Evolutionary conservation across 202 grass and related monocot genomes (phyloP), one percentile per base, ranked within the genome.

Genomic region (Elaeis oleifera): DNA sequence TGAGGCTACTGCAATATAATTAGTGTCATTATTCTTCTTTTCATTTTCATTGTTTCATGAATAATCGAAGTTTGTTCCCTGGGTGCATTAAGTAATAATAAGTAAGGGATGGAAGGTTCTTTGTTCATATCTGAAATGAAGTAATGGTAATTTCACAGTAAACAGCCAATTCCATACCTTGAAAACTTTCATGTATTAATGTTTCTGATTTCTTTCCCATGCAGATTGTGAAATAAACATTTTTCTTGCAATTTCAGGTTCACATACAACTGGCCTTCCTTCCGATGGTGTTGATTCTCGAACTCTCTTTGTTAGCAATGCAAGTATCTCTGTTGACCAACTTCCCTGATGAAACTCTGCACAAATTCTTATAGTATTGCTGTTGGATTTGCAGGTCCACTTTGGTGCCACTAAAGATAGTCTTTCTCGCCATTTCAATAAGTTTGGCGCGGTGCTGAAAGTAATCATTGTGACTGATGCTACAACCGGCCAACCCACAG

Each of bases 401-500:
- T 95, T 90, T 70, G 90, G 75, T 87, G 90, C 90, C 54, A 95
- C 83, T 51, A 95, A 95, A 72, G 90, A 95, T 32, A 71, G 86
- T 1, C 60, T 95, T 56, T 95, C 86, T 74, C 90, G 83, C 58
- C 90, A 95, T 77, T 95, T 95, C 83, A 95, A 95, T 74, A 79
- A 95, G 72, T 95, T 90, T 75, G 90, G 90, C 52, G 90, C 81
- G 3, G 90, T 95, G n/a, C 75, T 95, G 75, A 95, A 90, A 90
- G 90, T 95, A 56, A 83, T 95, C 52, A 86, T 95, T 74, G 81
- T 95, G n/a, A 84, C 75, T 60, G 83, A 95, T 77, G 83, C 83
- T 71, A 73, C 90, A 55, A 87, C 86, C 9, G 86, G 90, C 55
- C 90, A 95, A 67, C 90, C 90, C 60, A 90, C 90, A 67, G 90